These are phyloP conservation scores for Leptomonas seymouri DNA, from an alignment of 208 protist genomes.

Conservation along the genomic window DNA sequence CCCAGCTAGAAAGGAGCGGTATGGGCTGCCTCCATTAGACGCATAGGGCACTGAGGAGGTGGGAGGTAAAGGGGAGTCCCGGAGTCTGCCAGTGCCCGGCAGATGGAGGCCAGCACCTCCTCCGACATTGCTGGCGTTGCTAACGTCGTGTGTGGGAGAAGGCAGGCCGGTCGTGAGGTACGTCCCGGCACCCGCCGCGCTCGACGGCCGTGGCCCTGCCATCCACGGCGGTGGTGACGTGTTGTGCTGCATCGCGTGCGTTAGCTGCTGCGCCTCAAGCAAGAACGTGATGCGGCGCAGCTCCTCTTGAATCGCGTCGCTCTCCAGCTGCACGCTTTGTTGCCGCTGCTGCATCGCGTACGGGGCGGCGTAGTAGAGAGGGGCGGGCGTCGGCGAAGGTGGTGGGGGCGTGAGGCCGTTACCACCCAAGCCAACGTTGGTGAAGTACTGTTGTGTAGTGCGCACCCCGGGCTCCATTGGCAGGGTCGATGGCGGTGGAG, in stretches of 20 bases:
- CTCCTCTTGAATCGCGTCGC: slow-evolving; percentile 29
- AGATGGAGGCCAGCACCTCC: background rate
- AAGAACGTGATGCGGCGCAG: slow-evolving; percentile 29
- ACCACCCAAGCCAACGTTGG: slow-evolving; percentile 12
- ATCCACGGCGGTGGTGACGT: slow-evolving; percentile 12
- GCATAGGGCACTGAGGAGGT: background rate
- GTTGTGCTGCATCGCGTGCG: slow-evolving; percentile 21
- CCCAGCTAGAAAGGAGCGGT: slow-evolving; percentile 15
- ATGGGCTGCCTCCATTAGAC: background rate
- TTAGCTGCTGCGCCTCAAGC: slow-evolving; percentile 32
- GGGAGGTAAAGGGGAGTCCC: background rate
- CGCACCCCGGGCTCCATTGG: background rate
- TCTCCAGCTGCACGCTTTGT: slow-evolving; percentile 11
- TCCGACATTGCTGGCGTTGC: background rate
- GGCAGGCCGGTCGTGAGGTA: slow-evolving; percentile 35
- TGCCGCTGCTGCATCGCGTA: slow-evolving; percentile 16
- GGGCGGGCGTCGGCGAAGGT: background rate
- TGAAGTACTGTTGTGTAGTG: slow-evolving; percentile 10
- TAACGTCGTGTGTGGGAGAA: slow-evolving; percentile 1
- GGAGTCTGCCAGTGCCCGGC: too few species aligned
- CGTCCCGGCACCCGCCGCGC: slow-evolving; percentile 23
- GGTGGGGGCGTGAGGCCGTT: slow-evolving; percentile 7
- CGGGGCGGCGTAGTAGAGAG: slow-evolving; percentile 3
- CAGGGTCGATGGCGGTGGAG: background rate
- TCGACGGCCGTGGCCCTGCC: slow-evolving; percentile 12